These are phyloP conservation scores for Hyphopichia khmerensis DNA, from an alignment of 1,139 yeast genomes.

Conservation along the genomic window DNA sequence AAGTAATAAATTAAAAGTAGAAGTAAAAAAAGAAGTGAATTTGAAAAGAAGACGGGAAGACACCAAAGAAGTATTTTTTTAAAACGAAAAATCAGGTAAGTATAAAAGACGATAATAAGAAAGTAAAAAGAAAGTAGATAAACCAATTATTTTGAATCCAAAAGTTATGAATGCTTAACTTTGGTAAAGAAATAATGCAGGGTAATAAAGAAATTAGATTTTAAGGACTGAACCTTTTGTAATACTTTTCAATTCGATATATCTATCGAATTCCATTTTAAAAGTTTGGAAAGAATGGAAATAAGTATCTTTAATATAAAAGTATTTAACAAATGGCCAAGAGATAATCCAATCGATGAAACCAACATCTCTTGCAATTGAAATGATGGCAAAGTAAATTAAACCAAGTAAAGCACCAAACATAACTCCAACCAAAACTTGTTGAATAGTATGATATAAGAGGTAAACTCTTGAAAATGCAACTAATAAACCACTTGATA, in stretches of 20 bases:
- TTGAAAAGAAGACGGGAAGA: not conserved
- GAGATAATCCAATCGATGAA: constrained; percentile 56
- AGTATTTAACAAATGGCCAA: constrained; percentile 44
- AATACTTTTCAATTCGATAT: constrained; percentile 8
- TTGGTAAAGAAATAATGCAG: not conserved
- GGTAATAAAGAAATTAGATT: not conserved
- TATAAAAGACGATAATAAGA: too few species aligned
- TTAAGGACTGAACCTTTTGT: constrained; percentile 3
- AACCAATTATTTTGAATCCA: not conserved
- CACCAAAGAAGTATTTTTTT: too few species aligned
- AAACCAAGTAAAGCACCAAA: constrained; percentile 64
- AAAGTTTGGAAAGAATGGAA: constrained; percentile 42
- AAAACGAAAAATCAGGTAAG: too few species aligned
- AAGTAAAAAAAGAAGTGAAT: not conserved
- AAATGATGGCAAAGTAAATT: constrained; percentile 53
- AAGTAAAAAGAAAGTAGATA: not conserved
- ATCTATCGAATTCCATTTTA: constrained; percentile 32
- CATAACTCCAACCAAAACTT: constrained; percentile 70
- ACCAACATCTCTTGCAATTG: constrained; percentile 58
- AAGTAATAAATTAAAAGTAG: not conserved
- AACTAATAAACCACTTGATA: constrained; percentile 46
- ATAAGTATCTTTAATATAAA: constrained; percentile 60
- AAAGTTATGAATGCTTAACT: not conserved
- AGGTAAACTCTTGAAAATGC: constrained; percentile 76
- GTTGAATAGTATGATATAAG: constrained; percentile 70